Percentiles rank a stretch among this genome's conserved stretches.
Conservation (phyloP, 805 yeast genomes). For the Jamesozyma lodderae region DNA sequence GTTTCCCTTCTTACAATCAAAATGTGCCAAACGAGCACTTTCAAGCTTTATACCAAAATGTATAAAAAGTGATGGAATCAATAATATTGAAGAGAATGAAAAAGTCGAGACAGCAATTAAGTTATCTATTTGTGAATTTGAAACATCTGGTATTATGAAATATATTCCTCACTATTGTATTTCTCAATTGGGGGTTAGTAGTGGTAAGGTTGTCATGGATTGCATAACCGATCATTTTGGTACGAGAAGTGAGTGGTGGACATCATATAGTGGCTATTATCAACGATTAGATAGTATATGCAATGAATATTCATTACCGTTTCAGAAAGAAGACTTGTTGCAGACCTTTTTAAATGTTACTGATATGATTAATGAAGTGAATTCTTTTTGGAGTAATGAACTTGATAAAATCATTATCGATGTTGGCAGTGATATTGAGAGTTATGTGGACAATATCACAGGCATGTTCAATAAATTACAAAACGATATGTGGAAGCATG, state of each 20-base stretch:
- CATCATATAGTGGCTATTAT: slow-evolving; percentile 60
- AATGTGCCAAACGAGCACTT: slow-evolving; percentile 37
- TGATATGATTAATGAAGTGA: slow-evolving; percentile 20
- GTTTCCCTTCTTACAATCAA: slow-evolving; percentile 19
- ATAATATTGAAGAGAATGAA: slow-evolving; percentile 28
- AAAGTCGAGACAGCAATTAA: slow-evolving; percentile 39
- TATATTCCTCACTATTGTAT: background rate
- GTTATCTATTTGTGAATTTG: slow-evolving; percentile 48
- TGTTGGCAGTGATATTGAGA: slow-evolving; percentile 1
- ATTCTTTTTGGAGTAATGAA: slow-evolving; percentile 8
- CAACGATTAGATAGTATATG: slow-evolving; percentile 46
- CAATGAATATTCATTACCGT: slow-evolving; percentile 42
- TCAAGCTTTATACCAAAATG: slow-evolving; percentile 35
- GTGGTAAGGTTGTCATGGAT: too few species aligned
- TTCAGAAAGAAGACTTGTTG: slow-evolving; percentile 42
- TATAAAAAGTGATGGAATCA: slow-evolving; percentile 33
- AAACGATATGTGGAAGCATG: background rate
- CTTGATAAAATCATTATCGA: slow-evolving; percentile 6
- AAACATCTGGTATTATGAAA: slow-evolving; percentile 34
- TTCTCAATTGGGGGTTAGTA: background rate
- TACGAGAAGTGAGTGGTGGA: slow-evolving; percentile 55
- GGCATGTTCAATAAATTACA: background rate
- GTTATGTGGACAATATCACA: background rate
- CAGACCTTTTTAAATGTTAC: slow-evolving; percentile 42
- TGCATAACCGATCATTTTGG: too few species aligned